phyloP scores from a whole-genome alignment of 139 green algal genomes.

The Ostreobium quekettii region DNA sequence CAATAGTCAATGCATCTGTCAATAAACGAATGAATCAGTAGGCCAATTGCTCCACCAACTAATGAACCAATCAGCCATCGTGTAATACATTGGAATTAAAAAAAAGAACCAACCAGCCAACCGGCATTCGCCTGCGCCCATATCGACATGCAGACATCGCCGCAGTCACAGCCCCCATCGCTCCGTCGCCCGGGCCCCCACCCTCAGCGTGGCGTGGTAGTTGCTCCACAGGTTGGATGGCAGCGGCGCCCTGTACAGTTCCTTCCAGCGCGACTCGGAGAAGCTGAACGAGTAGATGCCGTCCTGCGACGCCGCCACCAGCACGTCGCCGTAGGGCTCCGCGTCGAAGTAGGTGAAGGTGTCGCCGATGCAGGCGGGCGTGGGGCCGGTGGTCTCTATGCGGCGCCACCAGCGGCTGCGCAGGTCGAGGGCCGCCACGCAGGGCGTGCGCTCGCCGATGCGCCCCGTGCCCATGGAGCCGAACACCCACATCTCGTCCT shows the following conservation, averaged over 20 bases:
- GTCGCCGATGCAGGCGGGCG: background rate
- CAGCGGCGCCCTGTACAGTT: background rate
- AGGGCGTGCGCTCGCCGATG: background rate
- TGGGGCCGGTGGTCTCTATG: background rate
- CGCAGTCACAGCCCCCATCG: no score
- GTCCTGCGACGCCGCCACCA: background rate
- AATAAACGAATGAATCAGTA: no score
- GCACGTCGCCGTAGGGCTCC: background rate
- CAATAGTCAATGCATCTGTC: no score
- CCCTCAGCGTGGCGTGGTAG: background rate
- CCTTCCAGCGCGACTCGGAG: background rate
- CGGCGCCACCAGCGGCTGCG: background rate
- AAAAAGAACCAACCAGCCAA: no score
- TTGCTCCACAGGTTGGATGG: background rate
- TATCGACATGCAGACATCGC: no score
- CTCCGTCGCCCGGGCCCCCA: no score
- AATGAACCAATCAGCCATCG: no score
- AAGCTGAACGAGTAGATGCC: background rate
- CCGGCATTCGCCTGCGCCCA: no score
- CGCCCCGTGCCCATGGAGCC: background rate
- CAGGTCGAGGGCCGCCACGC: background rate
- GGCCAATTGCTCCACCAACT: no score
- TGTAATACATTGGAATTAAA: no score
- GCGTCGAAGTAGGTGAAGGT: background rate
- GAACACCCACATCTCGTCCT: constrained; percentile 13